Percentiles rank a stretch among this genome's conserved stretches.
phyloP scores from a whole-genome alignment of 208 protist genomes.

The Leishmania martiniquensis region DNA sequence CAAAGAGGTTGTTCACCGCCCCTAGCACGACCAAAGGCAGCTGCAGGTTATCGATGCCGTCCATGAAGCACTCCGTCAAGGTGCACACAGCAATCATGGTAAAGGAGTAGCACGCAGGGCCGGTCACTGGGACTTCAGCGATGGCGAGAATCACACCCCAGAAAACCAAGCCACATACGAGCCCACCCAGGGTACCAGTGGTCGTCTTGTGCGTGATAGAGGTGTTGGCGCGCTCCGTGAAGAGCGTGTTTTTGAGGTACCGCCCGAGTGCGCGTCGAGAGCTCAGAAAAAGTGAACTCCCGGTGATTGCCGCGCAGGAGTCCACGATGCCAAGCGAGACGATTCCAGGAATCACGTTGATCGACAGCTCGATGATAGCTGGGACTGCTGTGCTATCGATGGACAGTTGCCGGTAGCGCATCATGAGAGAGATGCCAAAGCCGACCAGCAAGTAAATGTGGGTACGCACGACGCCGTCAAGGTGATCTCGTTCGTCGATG shows the following conservation, averaged over 20 bases:
- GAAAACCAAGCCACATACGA: constrained; percentile 75
- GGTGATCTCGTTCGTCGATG: constrained; percentile 77
- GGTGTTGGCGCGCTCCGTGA: constrained; percentile 75
- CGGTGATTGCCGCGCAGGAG: constrained; percentile 80
- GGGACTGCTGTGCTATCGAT: constrained; percentile 29
- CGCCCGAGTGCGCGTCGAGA: constrained; percentile 69
- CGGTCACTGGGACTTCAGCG: constrained; percentile 50
- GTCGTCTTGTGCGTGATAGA: constrained; percentile 92
- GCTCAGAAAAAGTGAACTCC: constrained; percentile 70
- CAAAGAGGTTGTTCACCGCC: constrained; percentile 68
- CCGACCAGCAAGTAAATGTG: constrained; percentile 91
- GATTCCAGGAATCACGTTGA: constrained; percentile 86
- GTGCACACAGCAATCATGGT: constrained; percentile 74
- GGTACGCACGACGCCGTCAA: constrained; percentile 75
- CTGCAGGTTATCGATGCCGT: constrained; percentile 91
- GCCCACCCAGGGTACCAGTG: constrained; percentile 75
- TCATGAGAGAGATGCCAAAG: constrained; percentile 67
- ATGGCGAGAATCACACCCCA: constrained; percentile 67
- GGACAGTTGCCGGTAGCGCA: constrained; percentile 66
- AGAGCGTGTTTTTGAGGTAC: constrained; percentile 78
- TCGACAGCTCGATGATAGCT: constrained; percentile 67
- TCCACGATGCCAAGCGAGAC: constrained; percentile 87
- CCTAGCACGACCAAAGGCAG: constrained; percentile 84
- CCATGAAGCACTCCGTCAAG: constrained; percentile 85
- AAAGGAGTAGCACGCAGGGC: constrained; percentile 57